Conservation (phyloP, 495 filamentous ascomycete genomes). For the Tetracladium setigerum region DNA sequence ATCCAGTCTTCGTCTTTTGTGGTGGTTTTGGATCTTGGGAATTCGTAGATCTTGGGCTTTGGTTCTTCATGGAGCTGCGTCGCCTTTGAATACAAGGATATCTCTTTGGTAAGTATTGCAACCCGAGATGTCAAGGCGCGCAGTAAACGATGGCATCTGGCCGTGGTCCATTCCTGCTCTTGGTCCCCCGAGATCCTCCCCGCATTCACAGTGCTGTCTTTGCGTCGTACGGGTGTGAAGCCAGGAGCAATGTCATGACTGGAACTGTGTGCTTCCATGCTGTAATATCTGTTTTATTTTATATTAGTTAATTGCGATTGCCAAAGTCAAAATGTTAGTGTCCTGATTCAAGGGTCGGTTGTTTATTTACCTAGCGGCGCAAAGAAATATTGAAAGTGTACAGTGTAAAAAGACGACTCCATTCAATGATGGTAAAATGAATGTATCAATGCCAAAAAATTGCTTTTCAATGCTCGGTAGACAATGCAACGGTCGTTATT, state of each 20-base stretch:
- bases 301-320: neutral
- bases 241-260: neutral
- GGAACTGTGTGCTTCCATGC: conserved; percentile 8
- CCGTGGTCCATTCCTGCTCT: conserved; percentile 44
- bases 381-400: too few species aligned
- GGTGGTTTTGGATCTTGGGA: neutral
- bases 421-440: too few species aligned
- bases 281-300: neutral
- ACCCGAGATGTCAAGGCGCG: conserved; percentile 47
- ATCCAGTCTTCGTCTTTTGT: conserved; percentile 22
- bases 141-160: conserved; percentile 47
- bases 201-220: conserved; percentile 10
- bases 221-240: conserved; percentile 14
- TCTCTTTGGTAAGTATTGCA: conserved; percentile 38
- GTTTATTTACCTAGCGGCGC: too few species aligned
- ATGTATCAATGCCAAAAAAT: too few species aligned
- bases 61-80: neutral
- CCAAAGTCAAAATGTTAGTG: neutral
- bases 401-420: too few species aligned
- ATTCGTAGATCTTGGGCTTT: neutral
- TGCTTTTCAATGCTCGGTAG: too few species aligned
- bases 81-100: neutral
- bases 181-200: conserved; percentile 4
- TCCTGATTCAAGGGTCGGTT: too few species aligned
- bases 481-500: too few species aligned